These are phyloP conservation scores for Melocanna baccifera DNA, from an alignment of 176 grass and related monocot species.

Conservation along the genomic window DNA sequence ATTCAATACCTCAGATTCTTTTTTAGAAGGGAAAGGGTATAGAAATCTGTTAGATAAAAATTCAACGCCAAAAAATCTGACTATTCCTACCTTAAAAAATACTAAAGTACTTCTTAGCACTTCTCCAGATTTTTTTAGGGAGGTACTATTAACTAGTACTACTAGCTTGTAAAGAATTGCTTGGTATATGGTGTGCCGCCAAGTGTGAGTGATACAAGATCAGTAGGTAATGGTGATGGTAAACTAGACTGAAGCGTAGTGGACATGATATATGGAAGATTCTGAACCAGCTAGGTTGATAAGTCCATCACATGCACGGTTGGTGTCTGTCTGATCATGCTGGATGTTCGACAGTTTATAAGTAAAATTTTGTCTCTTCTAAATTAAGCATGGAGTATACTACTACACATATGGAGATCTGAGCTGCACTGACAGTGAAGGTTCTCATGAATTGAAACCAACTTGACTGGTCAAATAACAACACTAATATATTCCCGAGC, in stretches of 20 bases:
- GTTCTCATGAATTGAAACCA: slow-evolving; percentile 28
- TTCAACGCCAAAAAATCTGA: no score
- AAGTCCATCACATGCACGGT: slow-evolving; percentile 30
- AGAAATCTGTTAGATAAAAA: no score
- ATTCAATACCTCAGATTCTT: no score
- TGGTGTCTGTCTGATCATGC: slow-evolving; percentile 19
- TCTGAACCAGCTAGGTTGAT: slow-evolving; percentile 24
- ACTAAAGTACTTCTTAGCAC: no score
- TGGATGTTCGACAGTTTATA: background rate
- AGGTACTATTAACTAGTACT: background rate
- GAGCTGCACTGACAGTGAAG: slow-evolving; percentile 33
- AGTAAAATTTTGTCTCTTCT: background rate
- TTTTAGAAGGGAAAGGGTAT: no score
- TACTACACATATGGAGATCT: background rate
- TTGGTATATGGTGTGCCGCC: background rate
- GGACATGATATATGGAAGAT: slow-evolving; percentile 31
- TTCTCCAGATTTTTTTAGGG: background rate
- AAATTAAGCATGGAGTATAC: background rate
- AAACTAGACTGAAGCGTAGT: background rate
- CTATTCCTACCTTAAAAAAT: no score
- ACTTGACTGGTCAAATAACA: slow-evolving; percentile 23
- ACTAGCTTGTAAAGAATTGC: background rate
- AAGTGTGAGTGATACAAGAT: slow-evolving; percentile 30
- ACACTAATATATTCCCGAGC: background rate
- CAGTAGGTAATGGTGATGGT: background rate